Base-by-base conservation (phyloP, 2,329 filamentous ascomycete genomes). In the Hypoxylon sp. region DNA sequence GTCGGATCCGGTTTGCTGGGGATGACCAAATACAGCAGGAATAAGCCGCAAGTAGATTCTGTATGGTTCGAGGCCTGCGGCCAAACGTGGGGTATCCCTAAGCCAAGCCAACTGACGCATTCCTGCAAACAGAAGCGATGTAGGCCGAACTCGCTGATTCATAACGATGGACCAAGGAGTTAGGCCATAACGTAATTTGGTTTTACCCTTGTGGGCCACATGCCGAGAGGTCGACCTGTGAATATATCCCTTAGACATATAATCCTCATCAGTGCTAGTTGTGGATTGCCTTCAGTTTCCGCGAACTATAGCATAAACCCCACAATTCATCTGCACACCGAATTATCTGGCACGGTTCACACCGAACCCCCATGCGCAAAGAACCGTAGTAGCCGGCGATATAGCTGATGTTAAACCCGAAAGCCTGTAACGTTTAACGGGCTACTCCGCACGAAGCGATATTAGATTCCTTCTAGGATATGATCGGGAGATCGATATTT, bases 181-280 rank as follows among this genome's bases (percentile, higher is more conserved):
- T 51, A 63, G 63, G 58, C 43, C 59, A 68, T 68, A 68, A 70
- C 63, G 65, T 71, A 69, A 67, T 58, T 60, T 32, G 38, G 34
- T 51, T 62, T 34, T 13, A 43, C 9, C 17, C 38, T 19, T 43
- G 56, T 48, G 61, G 52, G 51, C 53, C 66, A 56, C 52, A 45
- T 67, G 49, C 25, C 19, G 51, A 21, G 41, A 43, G 50, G 58
- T 36, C 53, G 59, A 48, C 34, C 46, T 51, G 38, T 49, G 57
- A 55, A 48, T 65, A 58, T 61, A 50, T 57, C 30, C 30, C 41
- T 56, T 41, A 17, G 49, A 63, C 49, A 28, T 41, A 41, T 41
- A 41, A 46, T 32, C 25, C 38, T 58, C 48, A 28, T 51, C 32
- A 30, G 32, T 46, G 0, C 56, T 51, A 21, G 61, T 38, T 38